Base-by-base conservation (phyloP, 2,329 filamentous ascomycete genomes). In the Pleurostoma richardsiae region DNA sequence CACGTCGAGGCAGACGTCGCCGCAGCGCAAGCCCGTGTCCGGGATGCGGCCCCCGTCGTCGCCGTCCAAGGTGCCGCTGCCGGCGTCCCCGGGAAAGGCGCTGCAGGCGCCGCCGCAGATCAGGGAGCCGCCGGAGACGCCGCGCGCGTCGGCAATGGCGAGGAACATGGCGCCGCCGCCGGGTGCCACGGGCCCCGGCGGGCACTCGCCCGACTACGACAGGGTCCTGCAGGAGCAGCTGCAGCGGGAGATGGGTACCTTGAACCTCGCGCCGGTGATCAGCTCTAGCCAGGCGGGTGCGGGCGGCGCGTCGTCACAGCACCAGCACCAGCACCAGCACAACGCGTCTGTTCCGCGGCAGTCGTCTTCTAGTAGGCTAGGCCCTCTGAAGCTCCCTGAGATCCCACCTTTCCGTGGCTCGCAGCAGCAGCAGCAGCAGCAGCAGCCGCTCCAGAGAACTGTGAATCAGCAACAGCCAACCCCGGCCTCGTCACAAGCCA, bases 51-150 rank as follows among this genome's bases (percentile, higher is more conserved):
- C 58, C 42, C 61, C 67, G 8, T 56, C 65, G 11, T 82, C 83
- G 4, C 82, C 84, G 6, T 66, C 76, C 3, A 85, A 80, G 55
- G 70, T 81, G 8, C 75, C 84, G 11, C 69, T 86, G 29, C 82
- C 83, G 26, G 67, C 72, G 11, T 84, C 82, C 1, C 79, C 82
- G 4, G 68, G 72, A 31, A 82, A 81, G 59, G 58, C 59, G 29
- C 45, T 41, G 41, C 54, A 52, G 43, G 56, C 40, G 46, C 61
- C 49, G 45, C 56, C 40, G 11, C 43, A 40, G 19, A 48, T 43
- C 29, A 58, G 63, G 43, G 63, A 70, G 29, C 53, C 56, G 10
- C 65, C 66, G 6, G 70, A 76, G 48, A 78, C 76, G 6, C 77
- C 80, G 27, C 65, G 68, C 27, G 58, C 64, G 10, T 59, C 67